Evolutionary conservation across 139 green algal genomes (phyloP).

Genomic region (Tetratostichococcus sp.): DNA sequence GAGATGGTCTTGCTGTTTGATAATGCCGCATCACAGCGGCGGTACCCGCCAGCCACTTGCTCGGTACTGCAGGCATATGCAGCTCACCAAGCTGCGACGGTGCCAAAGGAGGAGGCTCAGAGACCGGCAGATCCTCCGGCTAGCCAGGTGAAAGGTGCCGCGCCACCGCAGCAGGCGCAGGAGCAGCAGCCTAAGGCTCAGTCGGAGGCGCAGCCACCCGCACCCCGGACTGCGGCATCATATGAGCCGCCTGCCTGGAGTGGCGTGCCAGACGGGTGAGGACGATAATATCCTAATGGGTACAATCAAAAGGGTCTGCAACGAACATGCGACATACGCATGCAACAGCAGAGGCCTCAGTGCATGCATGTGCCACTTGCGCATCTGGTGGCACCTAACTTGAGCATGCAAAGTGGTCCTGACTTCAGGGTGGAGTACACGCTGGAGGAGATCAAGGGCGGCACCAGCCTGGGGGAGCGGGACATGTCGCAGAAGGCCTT

Average conservation of each 20-base stretch:
- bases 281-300: no score
- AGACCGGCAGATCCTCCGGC: neutral
- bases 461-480: constrained; percentile 40
- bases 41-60: neutral
- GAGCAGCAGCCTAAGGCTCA: neutral
- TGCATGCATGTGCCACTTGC: neutral
- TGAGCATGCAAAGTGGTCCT: no score
- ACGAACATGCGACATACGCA: no score
- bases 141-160: neutral
- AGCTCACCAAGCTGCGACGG: neutral
- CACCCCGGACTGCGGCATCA: neutral
- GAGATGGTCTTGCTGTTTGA: no score
- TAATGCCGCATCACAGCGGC: no score
- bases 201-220: neutral
- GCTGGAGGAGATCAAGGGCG: constrained; percentile 67
- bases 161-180: constrained; percentile 9
- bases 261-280: constrained; percentile 54
- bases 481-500: constrained; percentile 26
- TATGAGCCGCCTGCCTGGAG: constrained; percentile 57
- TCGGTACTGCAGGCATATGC: neutral
- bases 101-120: neutral
- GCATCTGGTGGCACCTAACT: neutral
- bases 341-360: no score
- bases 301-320: no score
- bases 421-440: constrained; percentile 50